Evolutionary conservation across 2,329 filamentous ascomycete species (phyloP), one percentile per base, ranked within the genome.

Genomic region (Aspergillus texensis): DNA sequence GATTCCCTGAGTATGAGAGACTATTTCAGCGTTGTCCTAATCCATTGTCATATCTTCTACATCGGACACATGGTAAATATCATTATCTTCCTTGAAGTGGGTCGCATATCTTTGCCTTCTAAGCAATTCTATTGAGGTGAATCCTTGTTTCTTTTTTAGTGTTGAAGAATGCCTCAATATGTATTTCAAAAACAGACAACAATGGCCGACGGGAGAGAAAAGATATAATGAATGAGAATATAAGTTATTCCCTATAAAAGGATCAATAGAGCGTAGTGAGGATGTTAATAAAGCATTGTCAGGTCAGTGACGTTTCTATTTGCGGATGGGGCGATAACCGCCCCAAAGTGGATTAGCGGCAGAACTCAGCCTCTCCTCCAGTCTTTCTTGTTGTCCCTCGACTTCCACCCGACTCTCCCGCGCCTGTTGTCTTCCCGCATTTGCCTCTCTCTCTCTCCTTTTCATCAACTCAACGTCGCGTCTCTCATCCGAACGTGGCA

Each of bases 271-370:
- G 11, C 32, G 32, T 34, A 14, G 11, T 36, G 34, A 6, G 12
- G 14, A 36, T 36, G 5, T 36, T 36, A 14, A 14, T 36, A 6
- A 36, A 36, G 12, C 14, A 41, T 30, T 9, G 28, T 52, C 12
- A 52, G 16, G 48, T 52, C 28, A 52, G 19, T 50, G 46, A 28
- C 26, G 26, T 19, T 50, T 50, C 28, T 56, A 30, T 43, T 55
- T 65, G 21, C 62, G 64, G 66, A 67, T 62, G 63, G 46, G 46
- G 61, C 56, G 26, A 41, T 16, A 41, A 6, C 12, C 34, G 6
- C 36, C 43, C 69, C n/a, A 61, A 72, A 67, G 30, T n/a, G 64
- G 70, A 30, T 61, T 74, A 72, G 70, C 58, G 52, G 66, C 26
- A 30, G 12, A 26, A 52, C 64, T 58, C 62, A 67, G 63, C 55